These are phyloP conservation scores for Beauveria asiatica DNA, from an alignment of 2,329 filamentous ascomycete genomes.

Conservation along the genomic window DNA sequence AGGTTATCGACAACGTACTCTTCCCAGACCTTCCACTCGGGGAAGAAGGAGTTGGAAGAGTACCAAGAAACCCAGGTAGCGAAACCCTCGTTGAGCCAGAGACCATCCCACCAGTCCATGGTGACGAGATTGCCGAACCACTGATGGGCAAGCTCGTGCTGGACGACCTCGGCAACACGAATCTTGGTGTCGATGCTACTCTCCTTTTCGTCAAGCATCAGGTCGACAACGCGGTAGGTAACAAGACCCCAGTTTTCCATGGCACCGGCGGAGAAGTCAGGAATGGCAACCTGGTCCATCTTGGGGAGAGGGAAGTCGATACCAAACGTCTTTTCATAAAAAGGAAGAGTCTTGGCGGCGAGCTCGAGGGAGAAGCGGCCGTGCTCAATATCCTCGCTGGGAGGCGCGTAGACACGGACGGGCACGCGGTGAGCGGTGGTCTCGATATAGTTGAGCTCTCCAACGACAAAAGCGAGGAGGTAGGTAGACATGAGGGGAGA, in stretches of 20 bases:
- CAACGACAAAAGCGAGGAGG: constrained; percentile 86
- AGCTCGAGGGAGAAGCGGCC: constrained; percentile 86
- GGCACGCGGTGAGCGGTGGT: constrained; percentile 86
- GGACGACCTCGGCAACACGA: constrained; percentile 87
- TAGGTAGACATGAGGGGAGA: constrained; percentile 95
- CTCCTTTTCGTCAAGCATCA: constrained; percentile 85
- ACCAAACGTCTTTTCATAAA: constrained; percentile 93
- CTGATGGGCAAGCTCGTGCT: constrained; percentile 94
- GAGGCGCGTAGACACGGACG: constrained; percentile 87
- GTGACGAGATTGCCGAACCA: constrained; percentile 98
- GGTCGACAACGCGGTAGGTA: constrained; percentile 77
- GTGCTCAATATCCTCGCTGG: constrained; percentile 82
- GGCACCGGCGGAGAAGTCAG: constrained; percentile 88
- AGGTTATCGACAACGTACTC: constrained; percentile 89
- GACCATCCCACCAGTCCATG: constrained; percentile 97
- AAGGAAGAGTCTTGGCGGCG: constrained; percentile 79
- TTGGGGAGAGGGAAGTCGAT: constrained; percentile 53
- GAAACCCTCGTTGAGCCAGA: constrained; percentile 95
- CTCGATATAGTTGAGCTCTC: constrained; percentile 89
- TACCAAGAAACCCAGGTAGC: constrained; percentile 52
- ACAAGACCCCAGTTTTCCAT: constrained; percentile 99
- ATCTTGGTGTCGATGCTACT: constrained; percentile 86
- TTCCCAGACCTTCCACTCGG: constrained; percentile 98
- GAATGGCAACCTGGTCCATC: constrained; percentile 73
- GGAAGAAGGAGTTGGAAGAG: constrained; percentile 89